Evolutionary conservation across 2,329 filamentous ascomycete species (phyloP), one percentile per base, ranked within the genome.

Genomic region (Nemania sp.): DNA sequence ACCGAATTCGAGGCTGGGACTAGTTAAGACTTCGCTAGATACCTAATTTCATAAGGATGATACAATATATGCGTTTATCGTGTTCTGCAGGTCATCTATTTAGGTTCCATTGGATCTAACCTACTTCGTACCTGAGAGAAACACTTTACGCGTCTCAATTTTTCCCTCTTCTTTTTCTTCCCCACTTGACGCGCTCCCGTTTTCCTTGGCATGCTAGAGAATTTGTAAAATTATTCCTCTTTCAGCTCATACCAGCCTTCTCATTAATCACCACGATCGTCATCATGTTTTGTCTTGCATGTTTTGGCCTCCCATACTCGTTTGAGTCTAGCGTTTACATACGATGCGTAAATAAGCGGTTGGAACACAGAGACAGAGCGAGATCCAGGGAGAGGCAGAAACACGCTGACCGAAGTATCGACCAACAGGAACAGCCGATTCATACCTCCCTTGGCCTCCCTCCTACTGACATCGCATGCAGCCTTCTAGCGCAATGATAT

Each of bases 211-310:
- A 29, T 29, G 45, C 49, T 17, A 34, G 34, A 17, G 17, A 37
- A 62, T 58, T 62, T 58, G 54, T 20, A 51, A 58, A 46, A 13
- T 32, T 18, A 12, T 58, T 52, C 34, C 49, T 45, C 37, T 48
- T 46, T 58, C 54, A 49, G 49, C 37, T 54, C 40, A 18, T 42
- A 52, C 60, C 57, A 60, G n/a, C 60, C 60, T 7, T 62, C 52
- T 40, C 43, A 56, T 56, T 55, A n/a, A 48, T 56, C 37, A 50
- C 39, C 52, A 39, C 34, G 9, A 52, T 46, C 32, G 18, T 40
- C 34, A 52, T 51, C 18, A n/a, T 25, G 12, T 43, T 45, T 32
- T 48, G 6, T 29, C 54, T 57, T 32, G 18, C 40, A 52, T 50
- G 25, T 25, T 45, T 47, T 57, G 12, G n/a, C n/a, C 46, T 46